Conservation (phyloP, 169 alveolate species). For the Plasmodium relictum region DNA sequence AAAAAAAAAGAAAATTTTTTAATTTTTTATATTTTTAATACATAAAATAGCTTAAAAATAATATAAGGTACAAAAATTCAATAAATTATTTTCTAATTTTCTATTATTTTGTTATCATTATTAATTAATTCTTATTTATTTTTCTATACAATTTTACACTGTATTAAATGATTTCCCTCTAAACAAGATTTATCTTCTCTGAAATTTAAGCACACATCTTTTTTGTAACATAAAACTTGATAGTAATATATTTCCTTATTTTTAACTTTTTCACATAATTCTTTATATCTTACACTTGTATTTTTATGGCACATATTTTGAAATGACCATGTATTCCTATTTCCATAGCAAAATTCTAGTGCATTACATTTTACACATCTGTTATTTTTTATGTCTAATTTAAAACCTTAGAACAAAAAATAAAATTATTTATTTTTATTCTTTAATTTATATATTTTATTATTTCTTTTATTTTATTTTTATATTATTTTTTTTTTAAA, state of each 20-base stretch:
- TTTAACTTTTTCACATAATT: conserved; percentile 27
- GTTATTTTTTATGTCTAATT: conserved; percentile 3
- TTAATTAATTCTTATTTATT: neutral
- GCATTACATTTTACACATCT: conserved; percentile 33
- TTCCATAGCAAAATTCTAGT: conserved; percentile 39
- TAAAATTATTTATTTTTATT: conserved; percentile 13
- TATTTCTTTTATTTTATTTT: neutral
- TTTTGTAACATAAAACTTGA: conserved; percentile 43
- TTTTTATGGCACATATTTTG: conserved; percentile 53
- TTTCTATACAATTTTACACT: conserved; percentile 67
- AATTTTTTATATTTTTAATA: neutral
- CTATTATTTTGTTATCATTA: neutral
- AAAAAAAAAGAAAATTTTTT: neutral
- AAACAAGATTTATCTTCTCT: conserved; percentile 27
- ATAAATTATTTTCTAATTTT: neutral
- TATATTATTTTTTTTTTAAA: conserved; percentile 9
- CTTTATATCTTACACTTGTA: conserved; percentile 13
- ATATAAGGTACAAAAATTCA: neutral
- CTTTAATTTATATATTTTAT: neutral
- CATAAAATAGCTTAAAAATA: neutral
- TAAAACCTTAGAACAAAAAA: conserved; percentile 44
- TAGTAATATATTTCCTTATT: conserved; percentile 25
- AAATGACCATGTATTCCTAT: conserved; percentile 46
- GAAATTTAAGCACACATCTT: conserved; percentile 51
- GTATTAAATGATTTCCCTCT: conserved; percentile 70